These are phyloP conservation scores for Corylus americana DNA, from an alignment of 306 rosid species.

Conservation along the genomic window DNA sequence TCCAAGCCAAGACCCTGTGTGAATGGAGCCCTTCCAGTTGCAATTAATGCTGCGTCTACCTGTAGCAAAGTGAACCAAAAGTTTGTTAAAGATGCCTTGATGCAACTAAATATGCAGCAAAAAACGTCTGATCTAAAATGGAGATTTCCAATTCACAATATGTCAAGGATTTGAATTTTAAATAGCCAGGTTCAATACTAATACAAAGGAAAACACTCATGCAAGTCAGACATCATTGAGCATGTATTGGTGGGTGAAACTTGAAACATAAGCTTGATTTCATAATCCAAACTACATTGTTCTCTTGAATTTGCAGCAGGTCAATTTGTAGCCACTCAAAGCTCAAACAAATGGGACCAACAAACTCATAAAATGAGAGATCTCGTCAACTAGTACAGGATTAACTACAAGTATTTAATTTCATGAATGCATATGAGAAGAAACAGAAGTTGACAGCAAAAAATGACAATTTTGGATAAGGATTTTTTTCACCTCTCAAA, in stretches of 20 bases:
- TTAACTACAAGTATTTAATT: neutral
- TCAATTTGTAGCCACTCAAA: neutral
- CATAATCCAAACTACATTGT: neutral
- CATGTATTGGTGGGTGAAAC: neutral
- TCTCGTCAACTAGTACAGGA: neutral
- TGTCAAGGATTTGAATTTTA: conserved; percentile 1
- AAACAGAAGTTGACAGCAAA: neutral
- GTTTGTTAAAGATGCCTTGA: conserved; percentile 18
- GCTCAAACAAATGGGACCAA: neutral
- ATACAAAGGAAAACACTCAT: conserved; percentile 1
- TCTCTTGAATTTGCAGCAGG: neutral
- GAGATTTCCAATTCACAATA: conserved; percentile 5
- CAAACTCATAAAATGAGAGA: neutral
- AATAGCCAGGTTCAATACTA: conserved; percentile 7
- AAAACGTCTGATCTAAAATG: conserved; percentile 5
- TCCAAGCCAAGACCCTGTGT: conserved; percentile 95
- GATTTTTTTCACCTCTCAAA: neutral
- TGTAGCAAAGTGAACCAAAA: conserved; percentile 38
- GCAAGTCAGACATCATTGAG: neutral
- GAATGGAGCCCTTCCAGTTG: conserved; percentile 98
- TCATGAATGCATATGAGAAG: neutral
- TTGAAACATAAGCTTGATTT: conserved; percentile 2
- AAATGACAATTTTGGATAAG: neutral
- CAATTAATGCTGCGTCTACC: conserved; percentile 97
- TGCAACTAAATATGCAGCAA: conserved; percentile 13